These are phyloP conservation scores for Peterozyma xylosa DNA, from an alignment of 805 yeast genomes.

Conservation along the genomic window DNA sequence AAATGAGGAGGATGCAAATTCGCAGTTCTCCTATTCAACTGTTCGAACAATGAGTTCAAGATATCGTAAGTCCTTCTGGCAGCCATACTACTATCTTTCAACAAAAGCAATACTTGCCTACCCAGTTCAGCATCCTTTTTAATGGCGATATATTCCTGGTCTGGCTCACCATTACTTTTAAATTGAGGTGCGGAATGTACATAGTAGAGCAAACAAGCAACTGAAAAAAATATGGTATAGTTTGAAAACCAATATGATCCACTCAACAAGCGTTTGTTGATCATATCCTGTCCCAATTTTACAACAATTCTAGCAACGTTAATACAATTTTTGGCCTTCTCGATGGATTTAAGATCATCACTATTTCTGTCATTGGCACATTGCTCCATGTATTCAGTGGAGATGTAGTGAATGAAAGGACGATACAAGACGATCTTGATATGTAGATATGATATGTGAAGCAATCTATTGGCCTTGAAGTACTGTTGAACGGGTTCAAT, in stretches of 20 bases:
- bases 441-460: constrained; percentile 66
- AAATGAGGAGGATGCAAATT: constrained; percentile 11
- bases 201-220: constrained; percentile 79
- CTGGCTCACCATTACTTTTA: constrained; percentile 28
- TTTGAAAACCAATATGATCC: constrained; percentile 92
- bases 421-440: constrained; percentile 77
- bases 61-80: constrained; percentile 76
- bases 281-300: constrained; percentile 73
- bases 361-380: constrained; percentile 13
- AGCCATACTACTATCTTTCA: constrained; percentile 70
- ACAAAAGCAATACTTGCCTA: constrained; percentile 57
- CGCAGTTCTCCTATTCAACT: constrained; percentile 67
- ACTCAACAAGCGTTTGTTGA: constrained; percentile 57
- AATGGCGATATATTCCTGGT: constrained; percentile 48
- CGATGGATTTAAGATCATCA: constrained; percentile 53
- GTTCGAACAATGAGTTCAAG: constrained; percentile 73
- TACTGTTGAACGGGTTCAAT: constrained; percentile 60
- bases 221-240: constrained; percentile 82
- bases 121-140: constrained; percentile 78
- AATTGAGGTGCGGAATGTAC: constrained; percentile 43
- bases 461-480: constrained; percentile 64
- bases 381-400: constrained; percentile 36
- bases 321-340: constrained; percentile 76
- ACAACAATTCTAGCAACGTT: constrained; percentile 80
- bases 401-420: constrained; percentile 80